Evolutionary conservation across 2,329 filamentous ascomycete genomes (phyloP), one percentile per base, ranked within the genome.

Genomic region (Parastagonospora avenae): DNA sequence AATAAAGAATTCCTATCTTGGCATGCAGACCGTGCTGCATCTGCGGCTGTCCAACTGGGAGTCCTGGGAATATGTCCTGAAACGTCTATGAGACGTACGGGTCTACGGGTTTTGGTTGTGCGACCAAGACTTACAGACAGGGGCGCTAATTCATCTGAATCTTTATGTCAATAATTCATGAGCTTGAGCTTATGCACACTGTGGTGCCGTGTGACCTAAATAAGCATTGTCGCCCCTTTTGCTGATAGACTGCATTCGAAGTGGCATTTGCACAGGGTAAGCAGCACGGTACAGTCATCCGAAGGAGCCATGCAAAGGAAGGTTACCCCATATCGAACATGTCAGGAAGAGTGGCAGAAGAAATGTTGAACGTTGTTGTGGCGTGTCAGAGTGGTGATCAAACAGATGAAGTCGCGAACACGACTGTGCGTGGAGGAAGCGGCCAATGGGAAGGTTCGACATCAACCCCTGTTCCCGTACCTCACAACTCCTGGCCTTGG

Each of bases 21-120:
- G 30, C 15, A 27, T 29, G 28, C 8, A 33, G 35, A n/a, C 28
- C 33, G 35, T 46, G 33, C 35, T 29, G 27, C 19, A 46, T 24
- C 35, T 29, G 27, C 19, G 38, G 29, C 50, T 49, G 57, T 35
- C 37, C 46, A 40, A 49, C 54, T 52, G 12, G 11, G 24, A 15
- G 32, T 32, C 55, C 46, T 52, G 54, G 43, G 54, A 53, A 52
- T 52, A 30, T 42, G 42, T 50, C 42, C 60, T 70, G 68, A 71
- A 72, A 72, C 68, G 41, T 41, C 57, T 29, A 55, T 73, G 68
- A 68, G 60, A 71, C 70, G 64, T 45, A 62, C 57, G 55, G 55
- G 51, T 50, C 50, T 46, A 48, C 57, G 46, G 57, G 19, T 29
- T 29, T 14, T 38, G 35, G 39, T 19, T 24, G 33, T 46, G 43